Conservation (phyloP, 768 basidiomycete genomes). For the Royoungia palumana region DNA sequence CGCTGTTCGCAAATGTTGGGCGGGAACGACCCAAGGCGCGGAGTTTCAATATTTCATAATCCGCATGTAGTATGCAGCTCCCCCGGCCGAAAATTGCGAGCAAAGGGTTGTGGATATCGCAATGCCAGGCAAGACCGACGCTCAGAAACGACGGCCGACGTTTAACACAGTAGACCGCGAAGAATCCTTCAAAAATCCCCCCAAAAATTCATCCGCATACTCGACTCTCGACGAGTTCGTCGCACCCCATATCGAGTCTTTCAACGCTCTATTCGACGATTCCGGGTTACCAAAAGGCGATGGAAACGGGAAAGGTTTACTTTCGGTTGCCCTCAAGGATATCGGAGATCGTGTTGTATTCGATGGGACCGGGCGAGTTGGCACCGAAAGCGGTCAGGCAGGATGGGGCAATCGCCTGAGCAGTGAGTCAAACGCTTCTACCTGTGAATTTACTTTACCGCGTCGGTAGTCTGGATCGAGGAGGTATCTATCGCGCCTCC, state of each 20-base stretch:
- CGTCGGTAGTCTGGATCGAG: slow-evolving; percentile 82
- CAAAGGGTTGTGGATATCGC: background rate
- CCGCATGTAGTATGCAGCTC: slow-evolving; percentile 26
- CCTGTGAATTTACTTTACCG: slow-evolving; percentile 5
- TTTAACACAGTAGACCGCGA: slow-evolving; percentile 85
- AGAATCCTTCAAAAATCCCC: slow-evolving; percentile 71
- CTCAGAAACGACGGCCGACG: slow-evolving; percentile 44
- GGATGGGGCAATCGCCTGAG: slow-evolving; percentile 83
- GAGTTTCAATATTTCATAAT: slow-evolving; percentile 12
- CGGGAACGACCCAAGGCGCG: slow-evolving; percentile 15
- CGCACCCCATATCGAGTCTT: slow-evolving; percentile 89
- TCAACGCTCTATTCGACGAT: slow-evolving; percentile 95
- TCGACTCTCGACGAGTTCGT: slow-evolving; percentile 91
- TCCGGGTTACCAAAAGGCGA: slow-evolving; percentile 72
- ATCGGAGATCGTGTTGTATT: slow-evolving; percentile 92
- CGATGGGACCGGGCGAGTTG: slow-evolving; percentile 61
- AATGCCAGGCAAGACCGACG: slow-evolving; percentile 53
- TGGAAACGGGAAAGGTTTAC: slow-evolving; percentile 74
- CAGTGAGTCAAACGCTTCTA: slow-evolving; percentile 49
- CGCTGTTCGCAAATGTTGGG: slow-evolving; percentile 14
- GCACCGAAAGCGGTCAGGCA: slow-evolving; percentile 48
- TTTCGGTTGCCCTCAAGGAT: slow-evolving; percentile 76
- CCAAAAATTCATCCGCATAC: slow-evolving; percentile 62
- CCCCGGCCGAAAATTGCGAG: slow-evolving; percentile 22
- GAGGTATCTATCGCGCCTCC: slow-evolving; percentile 80